Evolutionary conservation across 2,329 filamentous ascomycete species (phyloP).

Genomic region (Neophaeococcomyces aloes): DNA sequence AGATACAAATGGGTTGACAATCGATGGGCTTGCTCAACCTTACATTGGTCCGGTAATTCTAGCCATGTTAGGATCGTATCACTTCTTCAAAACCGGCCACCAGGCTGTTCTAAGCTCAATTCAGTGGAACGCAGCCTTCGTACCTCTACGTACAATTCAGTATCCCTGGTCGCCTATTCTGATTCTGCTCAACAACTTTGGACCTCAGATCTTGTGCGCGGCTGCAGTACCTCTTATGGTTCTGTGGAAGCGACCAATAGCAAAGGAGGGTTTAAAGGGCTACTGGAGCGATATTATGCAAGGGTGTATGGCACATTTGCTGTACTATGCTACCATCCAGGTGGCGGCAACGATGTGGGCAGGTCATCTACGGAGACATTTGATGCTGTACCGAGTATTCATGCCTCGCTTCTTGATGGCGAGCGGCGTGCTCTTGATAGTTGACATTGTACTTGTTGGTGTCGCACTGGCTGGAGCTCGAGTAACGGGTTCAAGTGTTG

Average conservation of each 20-base stretch:
- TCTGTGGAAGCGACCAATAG: constrained; percentile 80
- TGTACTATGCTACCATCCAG: constrained; percentile 73
- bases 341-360: constrained; percentile 86
- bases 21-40: constrained; percentile 31
- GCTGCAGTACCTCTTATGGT: constrained; percentile 68
- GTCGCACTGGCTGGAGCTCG: constrained; percentile 65
- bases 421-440: constrained; percentile 57
- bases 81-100: constrained; percentile 97
- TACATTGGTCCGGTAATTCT: constrained; percentile 70
- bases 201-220: constrained; percentile 73
- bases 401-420: constrained; percentile 83
- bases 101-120: constrained; percentile 79
- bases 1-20: constrained; percentile 50
- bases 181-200: constrained; percentile 77
- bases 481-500: constrained; percentile 66
- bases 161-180: constrained; percentile 86
- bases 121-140: constrained; percentile 93
- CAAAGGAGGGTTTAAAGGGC: constrained; percentile 48
- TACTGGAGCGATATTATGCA: constrained; percentile 48
- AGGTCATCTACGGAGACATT: constrained; percentile 72
- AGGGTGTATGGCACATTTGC: constrained; percentile 61
- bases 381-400: constrained; percentile 96
- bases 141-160: constrained; percentile 58
- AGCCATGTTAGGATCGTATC: constrained; percentile 79
- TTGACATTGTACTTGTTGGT: constrained; percentile 62